Evolutionary conservation across 768 basidiomycete genomes (phyloP), one percentile per base, ranked within the genome.

Genomic region (Boletus subparvulus): DNA sequence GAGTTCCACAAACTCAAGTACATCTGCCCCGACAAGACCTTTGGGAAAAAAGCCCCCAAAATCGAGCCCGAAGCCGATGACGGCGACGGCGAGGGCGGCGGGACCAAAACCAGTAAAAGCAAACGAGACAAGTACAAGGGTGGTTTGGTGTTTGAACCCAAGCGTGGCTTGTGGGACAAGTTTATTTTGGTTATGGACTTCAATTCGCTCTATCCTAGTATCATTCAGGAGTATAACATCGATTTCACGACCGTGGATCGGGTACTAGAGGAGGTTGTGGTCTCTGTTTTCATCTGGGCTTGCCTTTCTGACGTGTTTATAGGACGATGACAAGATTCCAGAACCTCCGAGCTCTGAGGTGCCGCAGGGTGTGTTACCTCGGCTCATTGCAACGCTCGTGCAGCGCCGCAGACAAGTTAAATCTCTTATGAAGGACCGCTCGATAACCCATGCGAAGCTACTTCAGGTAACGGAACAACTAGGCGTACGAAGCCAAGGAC

Each of bases 111-210:
- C 4, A 73, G 75, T 32, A 92, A 92, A 65, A 76, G 78, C 42
- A 92, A 88, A 68, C 84, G 86, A 49, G 96, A 98, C 75, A 98
- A 98, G 75, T 99, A 93, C 78, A 97, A 98, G 75, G 97, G 97
- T 70, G 97, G 97, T 73, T 80, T 98, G 50, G 97, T 99, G 19
- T 94, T 99, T 61, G 92, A 97, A 56, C 97, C 97, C 3, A 95
- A 97, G 75, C 80, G 92, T 52, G 93, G 95, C 12, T 77, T 99
- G 40, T 98, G 93, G 92, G 97, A 98, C 77, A 95, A 87, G 65
- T 97, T 81, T 69, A 90, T 98, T 73, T 81, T 99, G 17, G 97
- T 99, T 73, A 99, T 99, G 97, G 97, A 99, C 73, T 99, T 98
- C 86, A 99, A 99, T 74, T 97, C 94, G 58, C 80, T 99, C 54